Conservation (phyloP, 2,329 filamentous ascomycete species). For the Hypoxylon rubiginosum region DNA sequence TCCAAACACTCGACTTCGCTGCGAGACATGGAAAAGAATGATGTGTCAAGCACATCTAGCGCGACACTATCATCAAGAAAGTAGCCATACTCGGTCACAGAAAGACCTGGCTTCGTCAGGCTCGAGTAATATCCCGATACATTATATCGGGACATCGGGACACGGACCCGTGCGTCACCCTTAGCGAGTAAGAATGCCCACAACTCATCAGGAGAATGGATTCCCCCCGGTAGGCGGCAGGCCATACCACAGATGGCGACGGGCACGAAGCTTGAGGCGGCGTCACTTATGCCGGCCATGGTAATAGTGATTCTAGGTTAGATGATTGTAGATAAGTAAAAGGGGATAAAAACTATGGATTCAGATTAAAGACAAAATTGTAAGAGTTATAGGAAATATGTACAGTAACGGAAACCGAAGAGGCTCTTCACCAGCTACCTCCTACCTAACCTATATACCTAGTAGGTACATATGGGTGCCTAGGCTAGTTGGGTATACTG, state of each 20-base stretch:
- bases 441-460: no score
- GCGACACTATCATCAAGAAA: neutral
- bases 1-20: slow-evolving; percentile 51
- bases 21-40: neutral
- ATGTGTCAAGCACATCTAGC: neutral
- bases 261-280: no score
- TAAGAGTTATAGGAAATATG: no score
- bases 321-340: no score
- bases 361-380: no score
- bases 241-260: slow-evolving; percentile 49
- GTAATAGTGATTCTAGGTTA: no score
- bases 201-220: slow-evolving; percentile 35
- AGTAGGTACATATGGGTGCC: no score
- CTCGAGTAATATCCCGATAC: slow-evolving; percentile 32
- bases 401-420: no score
- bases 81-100: slow-evolving; percentile 29
- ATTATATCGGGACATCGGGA: slow-evolving; percentile 43
- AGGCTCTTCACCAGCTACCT: no score
- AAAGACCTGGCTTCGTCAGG: slow-evolving; percentile 20
- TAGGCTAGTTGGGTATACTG: no score
- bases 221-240: slow-evolving; percentile 44
- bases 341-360: no score
- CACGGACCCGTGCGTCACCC: slow-evolving; percentile 34
- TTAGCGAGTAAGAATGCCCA: slow-evolving; percentile 47
- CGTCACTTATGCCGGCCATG: no score